Base-by-base conservation (phyloP, 1,284 basidiomycete species). In the Austroboletus niveus region DNA sequence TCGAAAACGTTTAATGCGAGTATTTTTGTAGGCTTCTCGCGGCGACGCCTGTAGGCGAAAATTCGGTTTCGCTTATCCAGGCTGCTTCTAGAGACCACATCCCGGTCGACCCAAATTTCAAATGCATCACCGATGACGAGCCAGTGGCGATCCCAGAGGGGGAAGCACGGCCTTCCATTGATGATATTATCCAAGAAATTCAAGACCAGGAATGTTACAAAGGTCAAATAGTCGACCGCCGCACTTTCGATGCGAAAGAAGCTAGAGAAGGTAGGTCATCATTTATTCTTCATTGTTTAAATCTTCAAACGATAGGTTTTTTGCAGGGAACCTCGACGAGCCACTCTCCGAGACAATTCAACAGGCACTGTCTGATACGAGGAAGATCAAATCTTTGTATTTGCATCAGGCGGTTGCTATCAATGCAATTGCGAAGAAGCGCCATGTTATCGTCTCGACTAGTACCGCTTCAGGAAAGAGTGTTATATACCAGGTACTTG, bases 381-480 rank as follows among this genome's bases (percentile, higher is more conserved):
- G 87, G 50, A 80, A 80, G 31, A 92, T 95, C 32, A 71, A 71
- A 3, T 72, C 78, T 2, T 70, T 95, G 38, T 96, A 94, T 64
- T 75, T 74, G 5, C 94, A 96, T 60, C 93, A 96, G 69, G 83
- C 83, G 5, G 73, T 77, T 32, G 90, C 94, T 1, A 87, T 96
- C 55, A 79, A 82, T 55, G 82, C 85, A 0, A 73, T 96, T 17
- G 68, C 74, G 10, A 63, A 71, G 35, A 80, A 81, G 7, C 79
- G 80, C 48, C 78, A 92, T 66, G 92, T 94, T 24, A 91, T 96
- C 44, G 89, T 95, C 17, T 94, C 91, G 1, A 96, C 93, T 0
- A 89, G 87, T 58, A 96, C 94, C 3, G 92, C 92, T 3, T 94
- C 92, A 4, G 93, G 93, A 8, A 96, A 96, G 70, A 94, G 91